Evolutionary conservation across 257 asterid genomes (phyloP), one percentile per base, ranked within the genome.

Genomic region (Striga asiatica): DNA sequence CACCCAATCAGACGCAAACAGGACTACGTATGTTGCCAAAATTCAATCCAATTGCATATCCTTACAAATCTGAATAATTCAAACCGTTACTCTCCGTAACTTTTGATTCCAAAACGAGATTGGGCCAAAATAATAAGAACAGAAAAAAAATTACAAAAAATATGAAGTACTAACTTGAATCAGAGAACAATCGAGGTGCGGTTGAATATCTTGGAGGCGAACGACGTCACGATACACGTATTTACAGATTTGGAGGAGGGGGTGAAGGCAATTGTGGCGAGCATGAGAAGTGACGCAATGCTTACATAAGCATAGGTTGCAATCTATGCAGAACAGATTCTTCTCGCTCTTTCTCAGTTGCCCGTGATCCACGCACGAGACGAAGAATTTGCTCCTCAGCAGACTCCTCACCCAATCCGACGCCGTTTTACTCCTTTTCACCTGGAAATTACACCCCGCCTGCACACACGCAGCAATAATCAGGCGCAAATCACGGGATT

Each of bases 221-320:
- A 84, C 78, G 54, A 84, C 95, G 56, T 84, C 78, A 62, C 78
- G 88, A 49, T 84, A 84, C 2, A 84, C 95, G 48, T 84, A 81
- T 48, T 75, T 84, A 74, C 95, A 79, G 71, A 84, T 77, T 73
- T 84, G 92, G 21, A 84, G 80, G 66, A 77, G 76, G 12, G 75
- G 66, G 8, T 74, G 66, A 66, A 69, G 85, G 64, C 66, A 25
- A 6, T 18, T 59, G 34, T 65, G 78, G 29, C 63, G 81, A 27
- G 66, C 18, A 5, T 81, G 51, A 27, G 81, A 69, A 54, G 34
- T 12, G 34, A 77, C 48, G 63, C 93, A 85, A 49, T 82, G 86
- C 54, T 75, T 82, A 16, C 95, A 85, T 8, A 77, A 68, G 25
- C 83, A 71, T 23, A 69, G 50, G 58, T 56, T 66, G 58, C 95